These are phyloP conservation scores for Saprolegnia diclina DNA, from an alignment of 352 stramenopile genomes.

Conservation along the genomic window DNA sequence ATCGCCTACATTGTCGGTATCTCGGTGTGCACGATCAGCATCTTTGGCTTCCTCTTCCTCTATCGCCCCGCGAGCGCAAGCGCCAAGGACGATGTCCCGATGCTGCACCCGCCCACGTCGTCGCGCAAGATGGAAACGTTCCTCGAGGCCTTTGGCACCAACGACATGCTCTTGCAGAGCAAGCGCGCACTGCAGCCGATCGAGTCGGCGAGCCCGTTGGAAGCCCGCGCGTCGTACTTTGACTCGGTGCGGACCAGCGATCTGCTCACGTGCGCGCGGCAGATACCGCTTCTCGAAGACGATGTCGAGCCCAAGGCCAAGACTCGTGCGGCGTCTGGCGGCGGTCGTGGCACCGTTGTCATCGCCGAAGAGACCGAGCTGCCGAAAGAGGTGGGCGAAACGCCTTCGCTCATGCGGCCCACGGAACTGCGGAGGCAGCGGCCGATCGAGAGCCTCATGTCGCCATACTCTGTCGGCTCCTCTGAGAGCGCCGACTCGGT, in stretches of 20 bases:
- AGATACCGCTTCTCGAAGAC: constrained; percentile 18
- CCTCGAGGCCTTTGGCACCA: not conserved
- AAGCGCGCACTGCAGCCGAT: not conserved
- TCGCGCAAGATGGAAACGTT: not conserved
- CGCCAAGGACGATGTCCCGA: not conserved
- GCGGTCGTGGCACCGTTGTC: not conserved
- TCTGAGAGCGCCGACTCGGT: not conserved
- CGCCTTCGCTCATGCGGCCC: not conserved
- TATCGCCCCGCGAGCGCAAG: not conserved
- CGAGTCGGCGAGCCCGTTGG: not conserved
- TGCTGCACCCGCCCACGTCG: not conserved
- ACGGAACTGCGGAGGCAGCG: not conserved
- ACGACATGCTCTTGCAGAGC: not conserved
- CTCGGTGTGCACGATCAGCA: constrained; percentile 8
- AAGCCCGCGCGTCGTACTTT: not conserved
- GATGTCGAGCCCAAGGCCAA: not conserved
- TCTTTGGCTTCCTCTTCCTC: constrained; percentile 21
- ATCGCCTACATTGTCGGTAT: constrained; percentile 21
- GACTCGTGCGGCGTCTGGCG: not conserved
- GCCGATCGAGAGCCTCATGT: not conserved
- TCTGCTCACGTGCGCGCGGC: not conserved
- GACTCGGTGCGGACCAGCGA: not conserved
- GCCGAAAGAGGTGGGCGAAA: not conserved
- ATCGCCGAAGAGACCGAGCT: not conserved
- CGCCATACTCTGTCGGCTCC: not conserved